Evolutionary conservation across 148 eudicot species (phyloP).

Genomic region (Limonium bicolor): DNA sequence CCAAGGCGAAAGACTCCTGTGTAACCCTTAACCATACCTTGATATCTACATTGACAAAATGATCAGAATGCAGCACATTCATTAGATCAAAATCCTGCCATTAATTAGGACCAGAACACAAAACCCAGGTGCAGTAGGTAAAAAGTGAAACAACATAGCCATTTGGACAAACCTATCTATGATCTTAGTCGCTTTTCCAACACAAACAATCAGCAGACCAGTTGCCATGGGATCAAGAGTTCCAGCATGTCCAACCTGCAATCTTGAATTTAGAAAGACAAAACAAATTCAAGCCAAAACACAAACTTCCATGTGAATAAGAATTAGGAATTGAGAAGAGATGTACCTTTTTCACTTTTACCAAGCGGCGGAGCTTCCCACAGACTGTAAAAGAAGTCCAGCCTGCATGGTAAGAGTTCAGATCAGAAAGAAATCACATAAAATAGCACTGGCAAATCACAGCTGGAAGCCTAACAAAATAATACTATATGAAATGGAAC

Average conservation of each 20-base stretch:
- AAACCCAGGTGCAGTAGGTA: no score
- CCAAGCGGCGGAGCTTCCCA: conserved; percentile 87
- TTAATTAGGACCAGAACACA: no score
- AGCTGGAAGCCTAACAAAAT: no score
- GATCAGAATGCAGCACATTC: neutral
- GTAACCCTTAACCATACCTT: conserved; percentile 94
- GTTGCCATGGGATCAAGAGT: conserved; percentile 99
- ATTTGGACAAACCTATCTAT: conserved; percentile 54
- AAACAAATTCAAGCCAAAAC: neutral
- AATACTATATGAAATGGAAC: no score
- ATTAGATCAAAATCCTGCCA: neutral
- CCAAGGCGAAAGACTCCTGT: conserved; percentile 92
- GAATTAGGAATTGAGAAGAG: neutral
- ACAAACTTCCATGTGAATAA: neutral
- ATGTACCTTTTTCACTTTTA: conserved; percentile 74
- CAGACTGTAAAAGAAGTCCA: conserved; percentile 99
- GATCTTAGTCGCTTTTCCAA: conserved; percentile 89
- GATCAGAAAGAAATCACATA: no score
- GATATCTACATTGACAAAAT: conserved; percentile 45
- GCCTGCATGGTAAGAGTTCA: conserved; percentile 46
- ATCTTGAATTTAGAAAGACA: conserved; percentile 3
- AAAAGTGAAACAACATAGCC: no score
- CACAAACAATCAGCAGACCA: conserved; percentile 88
- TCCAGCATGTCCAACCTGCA: conserved; percentile 99
- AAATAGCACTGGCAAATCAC: conserved; percentile 2